A percentile compares a stretch with the other conserved stretches of the same genome.
Conservation (phyloP, 2,329 filamentous ascomycete species). For the Nemania bipapillata region DNA sequence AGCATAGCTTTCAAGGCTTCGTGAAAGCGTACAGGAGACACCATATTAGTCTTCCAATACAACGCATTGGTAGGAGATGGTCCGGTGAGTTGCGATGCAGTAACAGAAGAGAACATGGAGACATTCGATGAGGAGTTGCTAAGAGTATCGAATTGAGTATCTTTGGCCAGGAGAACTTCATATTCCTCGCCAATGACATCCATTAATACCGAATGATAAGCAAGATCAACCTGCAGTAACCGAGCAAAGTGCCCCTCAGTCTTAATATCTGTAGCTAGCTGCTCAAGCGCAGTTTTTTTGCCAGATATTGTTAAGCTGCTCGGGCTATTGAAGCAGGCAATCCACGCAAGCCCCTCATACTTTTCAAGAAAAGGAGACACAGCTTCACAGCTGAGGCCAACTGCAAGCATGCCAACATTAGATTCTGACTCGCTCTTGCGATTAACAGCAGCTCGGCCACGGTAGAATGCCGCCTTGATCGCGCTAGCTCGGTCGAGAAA, state of each 20-base stretch:
- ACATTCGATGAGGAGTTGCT: neutral
- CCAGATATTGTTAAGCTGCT: conserved; percentile 47
- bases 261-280: conserved; percentile 8
- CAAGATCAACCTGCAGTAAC: conserved; percentile 42
- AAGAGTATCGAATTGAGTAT: conserved; percentile 31
- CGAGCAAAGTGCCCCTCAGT: conserved; percentile 42
- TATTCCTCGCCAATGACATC: conserved; percentile 26
- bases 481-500: conserved; percentile 19
- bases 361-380: too few species aligned
- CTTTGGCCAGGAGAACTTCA: too few species aligned
- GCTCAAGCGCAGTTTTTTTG: conserved; percentile 8
- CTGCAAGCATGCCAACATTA: conserved; percentile 40
- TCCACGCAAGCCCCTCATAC: conserved; percentile 5
- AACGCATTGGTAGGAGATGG: conserved; percentile 9
- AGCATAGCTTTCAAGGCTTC: conserved; percentile 36
- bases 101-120: conserved; percentile 38
- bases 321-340: conserved; percentile 49
- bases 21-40: conserved; percentile 46
- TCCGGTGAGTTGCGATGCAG: neutral
- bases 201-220: conserved; percentile 43
- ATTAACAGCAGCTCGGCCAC: conserved; percentile 19
- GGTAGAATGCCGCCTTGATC: conserved; percentile 37
- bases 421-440: neutral
- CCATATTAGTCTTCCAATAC: conserved; percentile 51
- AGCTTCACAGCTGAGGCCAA: conserved; percentile 32